Evolutionary conservation across 169 alveolate genomes (phyloP).

Genomic region (Babesia gibsoni): DNA sequence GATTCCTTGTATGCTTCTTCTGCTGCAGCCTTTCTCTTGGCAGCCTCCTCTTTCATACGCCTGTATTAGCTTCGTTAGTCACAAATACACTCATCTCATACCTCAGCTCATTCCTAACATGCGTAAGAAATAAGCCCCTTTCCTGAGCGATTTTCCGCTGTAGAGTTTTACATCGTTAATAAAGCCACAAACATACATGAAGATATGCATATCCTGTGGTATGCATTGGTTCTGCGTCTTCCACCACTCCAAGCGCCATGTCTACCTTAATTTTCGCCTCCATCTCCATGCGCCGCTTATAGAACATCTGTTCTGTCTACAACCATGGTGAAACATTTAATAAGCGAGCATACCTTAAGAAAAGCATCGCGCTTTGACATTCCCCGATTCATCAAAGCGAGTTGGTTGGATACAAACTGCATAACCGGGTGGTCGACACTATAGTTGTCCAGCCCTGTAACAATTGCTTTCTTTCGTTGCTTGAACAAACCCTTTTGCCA

Average conservation of each 20-base stretch:
- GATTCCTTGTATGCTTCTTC: not conserved
- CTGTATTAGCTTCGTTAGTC: not conserved
- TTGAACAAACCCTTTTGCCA: constrained; percentile 68
- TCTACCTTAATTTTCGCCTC: constrained; percentile 70
- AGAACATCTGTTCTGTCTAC: constrained; percentile 70
- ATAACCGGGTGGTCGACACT: constrained; percentile 59
- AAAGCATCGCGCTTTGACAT: constrained; percentile 69
- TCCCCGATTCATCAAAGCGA: constrained; percentile 69
- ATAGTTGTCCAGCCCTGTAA: constrained; percentile 50
- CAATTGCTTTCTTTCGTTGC: constrained; percentile 3
- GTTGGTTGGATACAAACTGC: constrained; percentile 62
- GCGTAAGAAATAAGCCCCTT: constrained; percentile 26
- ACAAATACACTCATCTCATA: not conserved
- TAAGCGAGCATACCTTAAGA: constrained; percentile 5
- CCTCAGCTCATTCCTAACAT: constrained; percentile 56
- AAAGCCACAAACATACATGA: constrained; percentile 16
- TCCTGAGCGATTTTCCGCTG: constrained; percentile 64
- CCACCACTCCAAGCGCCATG: constrained; percentile 72
- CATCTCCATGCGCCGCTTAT: constrained; percentile 70
- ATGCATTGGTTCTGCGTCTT: constrained; percentile 63
- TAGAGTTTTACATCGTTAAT: not conserved
- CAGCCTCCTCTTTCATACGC: constrained; percentile 40
- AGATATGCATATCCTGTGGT: constrained; percentile 68
- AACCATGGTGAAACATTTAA: not conserved
- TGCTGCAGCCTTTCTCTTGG: not conserved